Conservation (phyloP, 805 yeast genomes). For the Huiozyma sinensis region DNA sequence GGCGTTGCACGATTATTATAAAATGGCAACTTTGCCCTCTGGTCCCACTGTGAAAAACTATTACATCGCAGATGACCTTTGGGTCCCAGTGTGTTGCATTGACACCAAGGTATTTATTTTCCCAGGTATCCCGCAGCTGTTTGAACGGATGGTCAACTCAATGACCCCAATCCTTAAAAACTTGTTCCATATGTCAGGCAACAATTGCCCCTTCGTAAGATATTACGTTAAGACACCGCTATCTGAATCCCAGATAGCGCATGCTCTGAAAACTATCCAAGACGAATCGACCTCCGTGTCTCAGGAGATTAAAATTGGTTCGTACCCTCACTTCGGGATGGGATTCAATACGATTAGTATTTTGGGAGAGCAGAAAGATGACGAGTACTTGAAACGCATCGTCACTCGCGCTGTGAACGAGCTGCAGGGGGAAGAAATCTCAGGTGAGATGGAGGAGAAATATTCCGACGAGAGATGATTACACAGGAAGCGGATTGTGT, state of each 20-base stretch:
- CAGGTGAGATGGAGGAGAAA: conserved; percentile 44
- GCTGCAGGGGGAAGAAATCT: conserved; percentile 48
- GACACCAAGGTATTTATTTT: conserved; percentile 54
- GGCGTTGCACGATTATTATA: conserved; percentile 49
- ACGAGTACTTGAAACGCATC: conserved; percentile 31
- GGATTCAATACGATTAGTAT: conserved; percentile 62
- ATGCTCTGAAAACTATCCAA: conserved; percentile 46
- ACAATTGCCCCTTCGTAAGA: conserved; percentile 29
- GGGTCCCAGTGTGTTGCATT: conserved; percentile 82
- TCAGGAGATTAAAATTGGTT: conserved; percentile 55
- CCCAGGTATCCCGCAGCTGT: conserved; percentile 79
- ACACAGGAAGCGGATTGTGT: no score
- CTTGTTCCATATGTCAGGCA: conserved; percentile 30
- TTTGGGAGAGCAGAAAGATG: conserved; percentile 42
- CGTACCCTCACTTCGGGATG: conserved; percentile 69
- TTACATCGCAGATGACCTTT: conserved; percentile 42
- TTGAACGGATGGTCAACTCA: conserved; percentile 41
- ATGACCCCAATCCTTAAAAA: conserved; percentile 30
- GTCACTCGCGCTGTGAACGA: conserved; percentile 37
- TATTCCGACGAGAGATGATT: conserved; percentile 17
- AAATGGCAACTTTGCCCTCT: conserved; percentile 73
- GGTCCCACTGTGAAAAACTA: conserved; percentile 37
- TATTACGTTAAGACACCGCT: conserved; percentile 51
- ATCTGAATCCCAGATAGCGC: conserved; percentile 61
- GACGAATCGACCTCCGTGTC: conserved; percentile 24